Percentiles rank a stretch among this genome's conserved stretches.
Conservation (phyloP, 2,329 filamentous ascomycete genomes). For the Colletotrichum abscissum region DNA sequence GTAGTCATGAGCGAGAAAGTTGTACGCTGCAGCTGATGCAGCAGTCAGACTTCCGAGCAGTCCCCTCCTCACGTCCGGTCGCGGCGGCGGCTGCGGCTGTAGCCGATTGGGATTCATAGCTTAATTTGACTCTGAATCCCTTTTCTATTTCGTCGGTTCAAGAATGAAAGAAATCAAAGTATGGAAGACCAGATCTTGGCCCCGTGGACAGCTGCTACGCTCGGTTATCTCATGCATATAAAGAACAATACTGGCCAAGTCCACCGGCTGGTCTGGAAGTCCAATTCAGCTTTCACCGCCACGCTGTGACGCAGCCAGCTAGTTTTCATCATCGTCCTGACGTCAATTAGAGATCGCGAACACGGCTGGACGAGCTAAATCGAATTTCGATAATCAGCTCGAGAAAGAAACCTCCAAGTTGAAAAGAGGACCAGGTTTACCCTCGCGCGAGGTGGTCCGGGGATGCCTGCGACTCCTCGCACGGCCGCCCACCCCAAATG, state of each 20-base stretch:
- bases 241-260: not conserved
- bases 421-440: not conserved
- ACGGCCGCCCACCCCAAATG: slow-evolving; percentile 19
- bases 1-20: slow-evolving; percentile 29
- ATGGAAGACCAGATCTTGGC: not conserved
- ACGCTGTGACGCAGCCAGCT: slow-evolving; percentile 22
- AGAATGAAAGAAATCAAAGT: not conserved
- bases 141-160: not conserved
- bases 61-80: slow-evolving; percentile 15
- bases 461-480: slow-evolving; percentile 10
- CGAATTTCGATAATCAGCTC: not conserved
- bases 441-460: not conserved
- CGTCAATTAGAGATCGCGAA: slow-evolving; percentile 19
- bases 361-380: not conserved
- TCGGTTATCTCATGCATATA: slow-evolving; percentile 29
- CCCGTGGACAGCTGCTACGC: not conserved
- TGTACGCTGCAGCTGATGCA: slow-evolving; percentile 22
- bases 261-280: not conserved
- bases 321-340: slow-evolving; percentile 14
- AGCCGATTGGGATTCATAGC: slow-evolving; percentile 18
- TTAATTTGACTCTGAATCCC: not conserved
- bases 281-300: not conserved
- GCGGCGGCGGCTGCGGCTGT: slow-evolving; percentile 11
- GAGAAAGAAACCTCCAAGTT: not conserved
- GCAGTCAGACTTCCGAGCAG: slow-evolving; percentile 12